A percentile compares a stretch with the other conserved stretches of the same genome.
phyloP scores from a whole-genome alignment of 129 eudicot species.

The Escallonia herrerae region DNA sequence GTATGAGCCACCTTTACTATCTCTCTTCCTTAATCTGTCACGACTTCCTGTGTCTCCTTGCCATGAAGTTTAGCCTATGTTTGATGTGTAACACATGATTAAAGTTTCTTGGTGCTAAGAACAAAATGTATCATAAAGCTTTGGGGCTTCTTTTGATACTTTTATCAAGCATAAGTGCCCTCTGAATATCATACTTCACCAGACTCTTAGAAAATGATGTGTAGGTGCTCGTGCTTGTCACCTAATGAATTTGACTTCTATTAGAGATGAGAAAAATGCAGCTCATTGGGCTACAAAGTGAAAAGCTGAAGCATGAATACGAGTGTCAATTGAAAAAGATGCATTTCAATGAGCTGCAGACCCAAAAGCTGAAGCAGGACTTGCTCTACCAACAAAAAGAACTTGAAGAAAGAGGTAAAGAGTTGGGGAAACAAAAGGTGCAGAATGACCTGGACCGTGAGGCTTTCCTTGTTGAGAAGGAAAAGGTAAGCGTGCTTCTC shows the following conservation, averaged over 20 bases:
- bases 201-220: no score
- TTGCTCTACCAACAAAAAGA: constrained; percentile 34
- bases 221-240: no score
- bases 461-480: constrained; percentile 32
- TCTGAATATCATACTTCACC: background rate
- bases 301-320: constrained; percentile 41
- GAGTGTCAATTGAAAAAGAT: constrained; percentile 37
- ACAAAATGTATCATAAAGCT: no score
- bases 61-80: no score
- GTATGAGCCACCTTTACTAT: no score
- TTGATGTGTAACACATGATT: no score
- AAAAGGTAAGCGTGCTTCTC: constrained; percentile 25
- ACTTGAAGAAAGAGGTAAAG: constrained; percentile 37
- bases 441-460: constrained; percentile 26
- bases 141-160: no score
- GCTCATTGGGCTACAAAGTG: constrained; percentile 35
- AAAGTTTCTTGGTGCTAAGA: no score
- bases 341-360: constrained; percentile 35
- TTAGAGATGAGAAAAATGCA: constrained; percentile 54
- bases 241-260: constrained; percentile 4
- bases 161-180: background rate
- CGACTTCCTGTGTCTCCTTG: no score
- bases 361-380: constrained; percentile 40
- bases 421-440: constrained; percentile 27
- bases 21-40: no score